A percentile compares a stretch with the other conserved stretches of the same genome.
Evolutionary conservation across 148 eudicot species (phyloP).

Genomic region (Dysphania ambrosioides): DNA sequence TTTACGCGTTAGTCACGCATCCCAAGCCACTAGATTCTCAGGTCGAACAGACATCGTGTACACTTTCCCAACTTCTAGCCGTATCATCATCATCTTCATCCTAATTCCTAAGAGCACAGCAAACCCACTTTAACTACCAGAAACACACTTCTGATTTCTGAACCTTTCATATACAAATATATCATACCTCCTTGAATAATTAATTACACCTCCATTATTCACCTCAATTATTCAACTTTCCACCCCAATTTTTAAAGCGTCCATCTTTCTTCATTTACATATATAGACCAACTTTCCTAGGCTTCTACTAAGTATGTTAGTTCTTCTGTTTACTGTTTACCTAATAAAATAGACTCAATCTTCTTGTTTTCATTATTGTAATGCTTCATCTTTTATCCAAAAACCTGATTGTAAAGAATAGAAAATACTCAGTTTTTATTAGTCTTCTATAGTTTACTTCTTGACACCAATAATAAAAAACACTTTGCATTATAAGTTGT

Average conservation of each 20-base stretch:
- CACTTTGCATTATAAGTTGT: background rate
- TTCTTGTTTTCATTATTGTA: no score
- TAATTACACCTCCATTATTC: background rate
- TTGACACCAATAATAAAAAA: background rate
- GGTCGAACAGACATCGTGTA: background rate
- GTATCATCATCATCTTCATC: conserved; percentile 13
- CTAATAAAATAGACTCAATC: background rate
- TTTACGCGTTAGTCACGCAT: background rate
- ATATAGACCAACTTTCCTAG: background rate
- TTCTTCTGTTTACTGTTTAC: no score
- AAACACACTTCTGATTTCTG: background rate
- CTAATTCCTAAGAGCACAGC: conserved; percentile 6
- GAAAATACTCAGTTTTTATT: no score
- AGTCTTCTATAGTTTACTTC: background rate
- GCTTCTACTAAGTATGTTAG: no score
- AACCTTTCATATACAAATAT: background rate
- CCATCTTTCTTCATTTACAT: no score
- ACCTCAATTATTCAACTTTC: background rate
- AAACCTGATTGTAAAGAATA: no score
- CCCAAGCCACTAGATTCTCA: background rate
- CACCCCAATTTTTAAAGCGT: background rate
- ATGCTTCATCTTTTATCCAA: no score
- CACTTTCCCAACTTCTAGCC: background rate
- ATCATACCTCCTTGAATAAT: background rate
- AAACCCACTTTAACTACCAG: background rate